A percentile compares a stretch with the other conserved stretches of the same genome.
These are phyloP conservation scores for Solanum habrochaites DNA, from an alignment of 257 asterid genomes.

Conservation along the genomic window DNA sequence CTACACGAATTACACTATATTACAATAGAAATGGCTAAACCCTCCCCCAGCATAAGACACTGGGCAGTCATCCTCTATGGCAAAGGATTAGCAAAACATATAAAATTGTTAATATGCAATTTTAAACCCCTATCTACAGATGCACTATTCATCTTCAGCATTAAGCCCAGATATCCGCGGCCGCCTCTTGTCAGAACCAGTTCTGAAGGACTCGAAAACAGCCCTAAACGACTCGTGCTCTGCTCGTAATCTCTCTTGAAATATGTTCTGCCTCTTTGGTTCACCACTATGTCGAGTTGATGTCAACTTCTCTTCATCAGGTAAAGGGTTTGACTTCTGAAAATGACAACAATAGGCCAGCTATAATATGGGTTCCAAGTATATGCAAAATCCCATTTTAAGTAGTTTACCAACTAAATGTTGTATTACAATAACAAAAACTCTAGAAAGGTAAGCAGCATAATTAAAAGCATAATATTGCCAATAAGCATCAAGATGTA, in stretches of 20 bases:
- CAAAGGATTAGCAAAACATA: not conserved
- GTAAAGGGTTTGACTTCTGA: constrained; percentile 79
- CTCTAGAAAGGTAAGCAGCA: not conserved
- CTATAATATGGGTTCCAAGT: not conserved
- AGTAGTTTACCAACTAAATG: not conserved
- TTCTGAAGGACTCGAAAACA: constrained; percentile 83
- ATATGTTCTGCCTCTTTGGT: constrained; percentile 32
- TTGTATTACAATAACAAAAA: not conserved
- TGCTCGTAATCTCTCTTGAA: constrained; percentile 73
- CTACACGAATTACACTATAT: not conserved
- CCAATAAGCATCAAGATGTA: not conserved
- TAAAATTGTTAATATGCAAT: not conserved
- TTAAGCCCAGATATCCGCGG: constrained; percentile 42
- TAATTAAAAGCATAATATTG: not conserved
- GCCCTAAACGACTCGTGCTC: constrained; percentile 84
- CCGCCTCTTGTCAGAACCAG: constrained; percentile 71
- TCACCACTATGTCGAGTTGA: constrained; percentile 20
- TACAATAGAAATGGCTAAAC: not conserved
- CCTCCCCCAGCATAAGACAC: not conserved
- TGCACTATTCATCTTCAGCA: constrained; percentile 29
- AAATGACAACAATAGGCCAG: not conserved
- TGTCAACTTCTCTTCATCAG: constrained; percentile 47
- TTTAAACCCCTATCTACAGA: not conserved
- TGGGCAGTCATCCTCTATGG: not conserved
- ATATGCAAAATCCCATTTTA: not conserved